Base-by-base conservation (phyloP, 2,329 filamentous ascomycete species). In the Raffaelea albimanens region DNA sequence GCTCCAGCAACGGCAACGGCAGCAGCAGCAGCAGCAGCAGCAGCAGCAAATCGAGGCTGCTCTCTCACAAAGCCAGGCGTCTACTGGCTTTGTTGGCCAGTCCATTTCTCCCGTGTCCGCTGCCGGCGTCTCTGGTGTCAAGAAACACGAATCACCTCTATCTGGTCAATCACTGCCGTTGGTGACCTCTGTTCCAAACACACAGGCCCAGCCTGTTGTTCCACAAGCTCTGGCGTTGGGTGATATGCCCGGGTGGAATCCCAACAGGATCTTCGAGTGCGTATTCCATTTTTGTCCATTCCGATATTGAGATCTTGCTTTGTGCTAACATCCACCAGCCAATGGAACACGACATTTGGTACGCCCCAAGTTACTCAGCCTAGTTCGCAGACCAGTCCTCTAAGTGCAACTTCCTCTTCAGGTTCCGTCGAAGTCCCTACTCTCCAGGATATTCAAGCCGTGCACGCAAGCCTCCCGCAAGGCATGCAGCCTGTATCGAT, bases 291-390 rank as follows among this genome's bases (percentile, higher is more conserved):
- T 44, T 13, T 29, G 25, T 34, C 10, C 2, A 19, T 19, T 40
- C 20, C 5, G 7, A 33, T 20, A 5, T 18, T 13, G 21, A 21
- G 16, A n/a, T 45, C 13, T 13, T 16, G 11, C 8, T 34, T 11
- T n/a, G 5, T 60, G 52, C 57, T 47, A 33, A 40, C 11, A 31
- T 49, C 45, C 46, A 13, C 53, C 59, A 95, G 90, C 65, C 88
- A 95, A 72, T 97, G 91, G 90, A 90, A 95, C 66, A 83, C 85
- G 60, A 90, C 91, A 55, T 97, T 96, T 69, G 87, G 88, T 72
- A 86, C 83, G 64, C 80, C 79, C 50, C 66, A 69, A 55, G 65
- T 67, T 57, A 68, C 72, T 58, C 64, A 67, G 53, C 62, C 64
- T 52, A 59, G 60, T 49, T 63, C 69, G 55, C 69, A 72, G 58